Evolutionary conservation across 2,329 filamentous ascomycete genomes (phyloP).

Genomic region (Clarireedia paspali): DNA sequence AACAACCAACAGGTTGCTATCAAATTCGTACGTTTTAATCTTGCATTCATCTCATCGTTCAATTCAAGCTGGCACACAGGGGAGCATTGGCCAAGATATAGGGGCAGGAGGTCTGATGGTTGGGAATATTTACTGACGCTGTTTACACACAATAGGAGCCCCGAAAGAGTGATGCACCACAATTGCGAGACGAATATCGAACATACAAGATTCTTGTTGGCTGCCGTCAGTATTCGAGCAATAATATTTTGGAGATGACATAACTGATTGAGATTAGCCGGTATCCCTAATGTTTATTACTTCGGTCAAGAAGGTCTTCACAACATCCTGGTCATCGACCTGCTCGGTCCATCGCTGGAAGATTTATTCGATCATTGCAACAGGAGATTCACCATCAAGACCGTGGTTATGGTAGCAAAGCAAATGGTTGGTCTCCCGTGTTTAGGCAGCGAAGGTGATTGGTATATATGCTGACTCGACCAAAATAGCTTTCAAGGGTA

Average conservation of each 20-base stretch:
- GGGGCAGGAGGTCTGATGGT: neutral
- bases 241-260: constrained; percentile 9
- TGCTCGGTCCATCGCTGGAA: constrained; percentile 89
- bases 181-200: constrained; percentile 95
- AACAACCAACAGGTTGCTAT: constrained; percentile 99
- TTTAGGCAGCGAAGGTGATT: neutral
- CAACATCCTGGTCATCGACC: constrained; percentile 97
- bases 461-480: neutral
- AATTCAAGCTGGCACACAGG: neutral
- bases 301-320: constrained; percentile 97
- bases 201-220: constrained; percentile 99
- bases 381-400: constrained; percentile 91
- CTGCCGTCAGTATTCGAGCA: constrained; percentile 68
- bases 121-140: neutral
- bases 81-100: neutral
- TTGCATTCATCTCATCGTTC: neutral
- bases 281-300: constrained; percentile 99
- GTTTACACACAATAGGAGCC: constrained; percentile 60
- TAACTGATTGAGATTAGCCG: constrained; percentile 53
- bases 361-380: constrained; percentile 98
- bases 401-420: constrained; percentile 97
- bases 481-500: constrained; percentile 69
- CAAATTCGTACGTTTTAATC: constrained; percentile 73
- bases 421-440: constrained; percentile 65
- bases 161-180: constrained; percentile 95